Evolutionary conservation across 2,329 filamentous ascomycete genomes (phyloP), one percentile per base, ranked within the genome.

Genomic region (Orbilia oligospora): DNA sequence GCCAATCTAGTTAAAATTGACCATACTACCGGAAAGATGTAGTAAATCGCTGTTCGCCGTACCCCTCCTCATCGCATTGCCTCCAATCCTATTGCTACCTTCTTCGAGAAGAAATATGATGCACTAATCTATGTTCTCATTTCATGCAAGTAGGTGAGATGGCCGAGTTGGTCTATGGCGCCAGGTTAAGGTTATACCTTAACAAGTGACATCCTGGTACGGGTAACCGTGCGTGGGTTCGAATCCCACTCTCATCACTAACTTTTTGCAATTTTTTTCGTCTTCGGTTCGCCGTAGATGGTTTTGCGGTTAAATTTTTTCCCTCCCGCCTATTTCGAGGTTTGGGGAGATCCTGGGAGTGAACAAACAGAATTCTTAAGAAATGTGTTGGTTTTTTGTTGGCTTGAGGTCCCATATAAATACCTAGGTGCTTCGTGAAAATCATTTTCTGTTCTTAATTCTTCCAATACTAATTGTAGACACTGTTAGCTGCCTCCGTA

Each of bases 151-250:
- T 51, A 71, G 80, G 80, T 71, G 67, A 81, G 80, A 81, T 81
- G 80, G 80, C 80, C 80, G 80, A 81, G 81, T 79, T 81, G 81
- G 80, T 81, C 76, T 81, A 81, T 81, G 81, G 81, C 81, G 81
- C 79, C 77, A 82, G 80, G 80, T 81, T 82, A 82, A 82, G 81
- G 81, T 80, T 56, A 76, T 71, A 80, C 79, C 80, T 82, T 80
- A 79, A 67, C 67, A 75, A 81, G 73, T 51, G 58, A 80, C 76
- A 76, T 80, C 78, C 80, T 81, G 78, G 80, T 81, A 76, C 75
- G 71, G 77, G 79, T 64, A 80, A 80, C 77, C 71, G 77, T 79
- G 76, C 80, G 80, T 81, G 81, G 81, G 81, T 82, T 82, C 81
- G 81, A 82, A 81, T 82, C 81, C 81, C 81, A 81, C 81, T 81